phyloP scores from a whole-genome alignment of 2,329 filamentous ascomycete species.

The Paraphaeosphaeria minitans region DNA sequence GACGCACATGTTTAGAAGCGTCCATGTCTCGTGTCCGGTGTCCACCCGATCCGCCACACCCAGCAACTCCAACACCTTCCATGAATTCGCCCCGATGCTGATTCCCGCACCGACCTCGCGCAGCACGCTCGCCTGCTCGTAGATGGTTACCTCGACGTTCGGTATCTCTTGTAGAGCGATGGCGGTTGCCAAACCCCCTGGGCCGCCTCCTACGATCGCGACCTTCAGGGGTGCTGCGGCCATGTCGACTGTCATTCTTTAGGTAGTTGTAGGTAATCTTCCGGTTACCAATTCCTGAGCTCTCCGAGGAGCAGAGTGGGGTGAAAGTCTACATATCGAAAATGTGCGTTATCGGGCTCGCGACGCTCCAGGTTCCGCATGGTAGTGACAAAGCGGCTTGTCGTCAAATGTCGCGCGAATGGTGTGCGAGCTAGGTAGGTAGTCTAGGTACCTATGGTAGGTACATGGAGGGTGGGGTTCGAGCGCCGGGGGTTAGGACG shows the following conservation, averaged over 20 bases:
- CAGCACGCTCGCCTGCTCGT: conserved; percentile 53
- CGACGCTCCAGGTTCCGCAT: conserved; percentile 6
- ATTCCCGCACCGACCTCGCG: conserved; percentile 57
- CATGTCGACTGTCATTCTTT: conserved; percentile 16
- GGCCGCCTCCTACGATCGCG: conserved; percentile 50
- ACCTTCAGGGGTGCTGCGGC: conserved; percentile 19
- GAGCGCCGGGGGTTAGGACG: not conserved
- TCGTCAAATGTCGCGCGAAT: conserved; percentile 22
- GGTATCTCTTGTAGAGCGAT: conserved; percentile 52
- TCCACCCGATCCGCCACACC: conserved; percentile 46
- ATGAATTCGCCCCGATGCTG: conserved; percentile 53
- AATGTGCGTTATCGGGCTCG: not conserved
- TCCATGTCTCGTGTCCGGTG: conserved; percentile 41
- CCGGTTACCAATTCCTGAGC: not conserved
- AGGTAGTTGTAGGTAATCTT: not conserved
- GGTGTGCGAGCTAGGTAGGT: conserved; percentile 18
- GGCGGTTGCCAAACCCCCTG: conserved; percentile 50
- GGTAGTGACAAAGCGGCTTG: conserved; percentile 20
- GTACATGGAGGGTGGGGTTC: not conserved
- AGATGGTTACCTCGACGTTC: conserved; percentile 51
- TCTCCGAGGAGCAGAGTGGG: not conserved
- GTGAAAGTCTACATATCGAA: not conserved
- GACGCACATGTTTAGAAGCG: conserved; percentile 39
- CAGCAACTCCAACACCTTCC: conserved; percentile 55
- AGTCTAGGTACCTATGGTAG: too few species aligned